phyloP scores from a whole-genome alignment of 768 basidiomycete genomes.

The Trametes elegans region DNA sequence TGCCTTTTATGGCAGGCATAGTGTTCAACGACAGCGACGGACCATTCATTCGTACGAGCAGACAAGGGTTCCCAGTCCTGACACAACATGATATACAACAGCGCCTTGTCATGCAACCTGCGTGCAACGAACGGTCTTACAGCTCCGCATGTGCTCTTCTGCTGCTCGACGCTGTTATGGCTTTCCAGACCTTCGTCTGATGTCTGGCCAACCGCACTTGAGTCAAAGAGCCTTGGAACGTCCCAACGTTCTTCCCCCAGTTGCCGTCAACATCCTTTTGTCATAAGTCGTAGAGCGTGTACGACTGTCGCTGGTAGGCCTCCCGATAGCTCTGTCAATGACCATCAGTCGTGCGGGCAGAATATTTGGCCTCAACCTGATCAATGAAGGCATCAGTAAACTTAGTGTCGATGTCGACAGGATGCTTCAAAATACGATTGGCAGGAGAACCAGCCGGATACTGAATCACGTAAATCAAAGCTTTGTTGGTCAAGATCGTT shows the following conservation, averaged over 20 bases:
- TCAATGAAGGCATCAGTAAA: slow-evolving; percentile 36
- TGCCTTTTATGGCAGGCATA: slow-evolving; percentile 8
- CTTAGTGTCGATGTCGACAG: slow-evolving; percentile 28
- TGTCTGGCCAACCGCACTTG: slow-evolving; percentile 29
- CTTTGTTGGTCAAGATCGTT: slow-evolving; percentile 38
- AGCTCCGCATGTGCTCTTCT: background rate
- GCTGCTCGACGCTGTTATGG: slow-evolving; percentile 6
- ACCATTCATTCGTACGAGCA: background rate
- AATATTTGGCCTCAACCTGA: too few species aligned
- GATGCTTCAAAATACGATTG: slow-evolving; percentile 34
- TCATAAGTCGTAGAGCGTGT: slow-evolving; percentile 35
- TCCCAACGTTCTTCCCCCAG: slow-evolving; percentile 30
- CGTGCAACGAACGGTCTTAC: background rate
- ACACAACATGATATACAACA: background rate
- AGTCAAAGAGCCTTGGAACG: slow-evolving; percentile 21
- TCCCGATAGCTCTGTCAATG: too few species aligned
- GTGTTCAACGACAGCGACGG: background rate
- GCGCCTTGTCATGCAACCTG: background rate
- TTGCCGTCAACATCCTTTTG: slow-evolving; percentile 28
- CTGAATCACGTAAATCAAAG: slow-evolving; percentile 35
- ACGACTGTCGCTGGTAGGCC: slow-evolving; percentile 23
- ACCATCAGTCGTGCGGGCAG: too few species aligned
- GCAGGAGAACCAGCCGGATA: slow-evolving; percentile 33
- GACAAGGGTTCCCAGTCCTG: too few species aligned
- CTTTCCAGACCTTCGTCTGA: slow-evolving; percentile 32